Conservation (phyloP, 1,139 yeast species). For the Meyerozyma carpophila region DNA sequence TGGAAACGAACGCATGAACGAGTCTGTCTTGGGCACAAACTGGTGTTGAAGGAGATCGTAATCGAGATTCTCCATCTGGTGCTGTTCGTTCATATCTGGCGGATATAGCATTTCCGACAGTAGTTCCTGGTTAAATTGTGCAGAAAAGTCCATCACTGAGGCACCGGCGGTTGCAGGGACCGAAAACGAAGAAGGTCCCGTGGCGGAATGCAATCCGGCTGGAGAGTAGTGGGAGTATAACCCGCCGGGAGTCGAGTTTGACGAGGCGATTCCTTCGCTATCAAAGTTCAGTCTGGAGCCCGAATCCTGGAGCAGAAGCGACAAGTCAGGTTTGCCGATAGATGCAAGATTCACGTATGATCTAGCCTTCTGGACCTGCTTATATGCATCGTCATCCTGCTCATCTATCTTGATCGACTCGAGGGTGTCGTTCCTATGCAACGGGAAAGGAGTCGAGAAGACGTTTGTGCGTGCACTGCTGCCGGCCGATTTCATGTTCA, state of each 20-base stretch:
- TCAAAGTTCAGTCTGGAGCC: background rate
- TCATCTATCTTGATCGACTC: slow-evolving; percentile 35
- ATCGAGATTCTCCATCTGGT: background rate
- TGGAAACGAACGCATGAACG: slow-evolving; percentile 32
- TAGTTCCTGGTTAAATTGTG: background rate
- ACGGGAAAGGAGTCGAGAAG: slow-evolving; percentile 5
- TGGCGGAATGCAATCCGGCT: slow-evolving; percentile 2
- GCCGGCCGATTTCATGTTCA: slow-evolving; percentile 5
- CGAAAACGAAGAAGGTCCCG: slow-evolving; percentile 9
- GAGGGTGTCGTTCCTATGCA: slow-evolving; percentile 16
- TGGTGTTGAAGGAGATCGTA: slow-evolving; percentile 26
- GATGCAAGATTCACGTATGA: slow-evolving; percentile 19
- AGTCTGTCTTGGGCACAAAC: slow-evolving; percentile 9
- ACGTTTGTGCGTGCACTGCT: background rate
- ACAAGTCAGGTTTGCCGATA: background rate
- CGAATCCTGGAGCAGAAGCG: background rate
- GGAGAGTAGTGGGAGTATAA: slow-evolving; percentile 8
- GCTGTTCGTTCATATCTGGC: background rate
- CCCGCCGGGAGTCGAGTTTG: slow-evolving; percentile 17
- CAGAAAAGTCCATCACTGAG: slow-evolving; percentile 5
- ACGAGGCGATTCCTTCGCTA: slow-evolving; percentile 6
- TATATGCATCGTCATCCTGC: slow-evolving; percentile 42
- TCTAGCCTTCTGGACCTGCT: slow-evolving; percentile 36
- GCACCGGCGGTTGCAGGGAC: slow-evolving; percentile 11
- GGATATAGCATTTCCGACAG: background rate